A percentile compares a stretch with the other conserved stretches of the same genome.
Evolutionary conservation across 177 flowering plant species (phyloP).

Genomic region (Vitis hybrid): DNA sequence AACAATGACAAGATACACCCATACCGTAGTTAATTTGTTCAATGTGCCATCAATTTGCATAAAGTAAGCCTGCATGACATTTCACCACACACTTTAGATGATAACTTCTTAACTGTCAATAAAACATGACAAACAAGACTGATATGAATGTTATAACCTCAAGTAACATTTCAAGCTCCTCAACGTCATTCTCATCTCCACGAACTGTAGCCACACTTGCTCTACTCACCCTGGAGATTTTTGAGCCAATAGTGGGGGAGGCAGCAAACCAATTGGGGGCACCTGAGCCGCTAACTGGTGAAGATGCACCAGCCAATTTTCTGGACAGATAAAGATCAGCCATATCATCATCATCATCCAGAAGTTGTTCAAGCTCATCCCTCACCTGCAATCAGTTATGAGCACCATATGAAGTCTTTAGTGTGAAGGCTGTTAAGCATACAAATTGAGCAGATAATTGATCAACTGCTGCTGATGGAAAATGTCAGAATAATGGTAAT

Average conservation of each 20-base stretch:
- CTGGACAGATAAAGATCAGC: slow-evolving; percentile 91
- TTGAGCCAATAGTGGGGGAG: slow-evolving; percentile 84
- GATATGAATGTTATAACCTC: slow-evolving; percentile 49
- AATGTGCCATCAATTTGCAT: slow-evolving; percentile 96
- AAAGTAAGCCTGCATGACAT: slow-evolving; percentile 81
- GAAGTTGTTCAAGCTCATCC: slow-evolving; percentile 94
- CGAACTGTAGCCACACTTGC: slow-evolving; percentile 71
- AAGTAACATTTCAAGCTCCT: slow-evolving; percentile 94
- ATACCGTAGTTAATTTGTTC: slow-evolving; percentile 88
- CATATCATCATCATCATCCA: slow-evolving; percentile 98
- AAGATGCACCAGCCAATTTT: slow-evolving; percentile 64
- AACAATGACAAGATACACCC: slow-evolving; percentile 8
- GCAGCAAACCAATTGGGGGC: slow-evolving; percentile 73
- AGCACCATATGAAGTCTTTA: slow-evolving; percentile 1
- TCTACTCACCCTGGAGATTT: slow-evolving; percentile 87
- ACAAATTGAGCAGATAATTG: no score
- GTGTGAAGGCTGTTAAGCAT: no score
- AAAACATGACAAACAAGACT: slow-evolving; percentile 2
- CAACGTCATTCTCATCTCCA: slow-evolving; percentile 96
- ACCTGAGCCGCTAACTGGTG: slow-evolving; percentile 80
- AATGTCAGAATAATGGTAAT: no score
- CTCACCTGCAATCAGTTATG: slow-evolving; percentile 53
- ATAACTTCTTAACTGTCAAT: background rate
- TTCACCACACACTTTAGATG: background rate
- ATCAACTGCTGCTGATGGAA: no score